These are phyloP conservation scores for Blastocystis sp. DNA, from an alignment of 352 stramenopile species.

Conservation along the genomic window DNA sequence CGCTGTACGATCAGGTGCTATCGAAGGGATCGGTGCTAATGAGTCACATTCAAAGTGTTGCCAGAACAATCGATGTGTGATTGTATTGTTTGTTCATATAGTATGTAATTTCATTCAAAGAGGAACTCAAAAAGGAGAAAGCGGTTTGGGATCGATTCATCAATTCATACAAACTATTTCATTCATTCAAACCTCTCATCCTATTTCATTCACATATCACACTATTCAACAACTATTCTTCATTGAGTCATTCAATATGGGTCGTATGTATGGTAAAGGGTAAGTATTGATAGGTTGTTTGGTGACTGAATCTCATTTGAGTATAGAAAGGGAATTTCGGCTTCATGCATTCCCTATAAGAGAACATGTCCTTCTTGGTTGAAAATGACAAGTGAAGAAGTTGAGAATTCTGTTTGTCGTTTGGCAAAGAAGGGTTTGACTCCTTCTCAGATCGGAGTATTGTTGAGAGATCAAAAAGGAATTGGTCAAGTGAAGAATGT, in stretches of 20 bases:
- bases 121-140: neutral
- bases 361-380: conserved; percentile 91
- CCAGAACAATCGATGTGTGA: conserved; percentile 18
- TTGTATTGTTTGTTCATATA: conserved; percentile 1
- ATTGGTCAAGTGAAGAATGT: conserved; percentile 95
- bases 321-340: conserved; percentile 88
- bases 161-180: neutral
- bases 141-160: neutral
- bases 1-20: conserved; percentile 35
- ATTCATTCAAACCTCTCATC: neutral
- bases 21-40: conserved; percentile 23
- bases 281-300: neutral
- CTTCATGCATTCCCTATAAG: conserved; percentile 96
- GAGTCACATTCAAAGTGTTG: conserved; percentile 27
- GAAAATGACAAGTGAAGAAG: conserved; percentile 84
- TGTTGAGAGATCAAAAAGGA: conserved; percentile 96
- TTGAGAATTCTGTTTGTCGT: conserved; percentile 98
- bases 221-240: too few species aligned
- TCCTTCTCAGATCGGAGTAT: conserved; percentile 94
- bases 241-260: conserved; percentile 20
- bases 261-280: conserved; percentile 57
- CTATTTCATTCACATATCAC: too few species aligned
- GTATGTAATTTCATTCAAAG: too few species aligned
- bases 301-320: neutral
- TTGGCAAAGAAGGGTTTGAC: conserved; percentile 96